Conservation (phyloP, 768 basidiomycete genomes). For the Fomitopsis pulvina region DNA sequence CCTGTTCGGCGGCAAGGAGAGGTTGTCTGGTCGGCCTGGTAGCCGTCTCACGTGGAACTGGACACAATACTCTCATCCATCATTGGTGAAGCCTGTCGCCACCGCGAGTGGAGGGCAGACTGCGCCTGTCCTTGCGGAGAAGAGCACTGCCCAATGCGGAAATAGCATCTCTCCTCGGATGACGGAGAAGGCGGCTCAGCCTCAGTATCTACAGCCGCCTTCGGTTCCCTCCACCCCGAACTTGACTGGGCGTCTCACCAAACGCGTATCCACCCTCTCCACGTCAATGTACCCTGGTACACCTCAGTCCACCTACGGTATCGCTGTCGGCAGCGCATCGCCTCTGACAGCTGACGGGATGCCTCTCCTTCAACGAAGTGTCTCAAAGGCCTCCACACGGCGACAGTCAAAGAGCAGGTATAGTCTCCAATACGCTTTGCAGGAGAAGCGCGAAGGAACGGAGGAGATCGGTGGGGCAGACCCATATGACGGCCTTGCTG, state of each 20-base stretch:
- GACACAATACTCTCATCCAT: constrained; percentile 28
- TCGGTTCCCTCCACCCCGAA: constrained; percentile 34
- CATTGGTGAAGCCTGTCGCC: neutral
- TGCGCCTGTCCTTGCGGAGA: neutral
- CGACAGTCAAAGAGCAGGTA: constrained; percentile 16
- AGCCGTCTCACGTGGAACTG: constrained; percentile 43
- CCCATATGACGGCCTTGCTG: constrained; percentile 51
- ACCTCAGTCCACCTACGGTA: constrained; percentile 26
- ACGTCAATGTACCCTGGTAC: constrained; percentile 43
- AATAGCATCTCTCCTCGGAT: neutral
- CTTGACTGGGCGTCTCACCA: constrained; percentile 33
- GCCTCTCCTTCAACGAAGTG: constrained; percentile 15
- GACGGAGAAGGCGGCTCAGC: neutral
- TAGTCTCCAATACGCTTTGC: constrained; percentile 24
- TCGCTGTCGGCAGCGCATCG: constrained; percentile 15
- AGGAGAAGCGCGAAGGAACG: constrained; percentile 4
- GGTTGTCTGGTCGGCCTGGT: constrained; percentile 37
- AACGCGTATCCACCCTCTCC: constrained; percentile 35
- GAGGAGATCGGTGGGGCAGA: constrained; percentile 11
- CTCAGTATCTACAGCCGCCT: neutral
- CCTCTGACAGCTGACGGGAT: constrained; percentile 20
- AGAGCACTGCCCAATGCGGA: neutral
- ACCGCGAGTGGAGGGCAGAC: neutral
- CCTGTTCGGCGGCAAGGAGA: constrained; percentile 72
- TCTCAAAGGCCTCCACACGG: constrained; percentile 13